Evolutionary conservation across 371 early-diverging fungal genomes (phyloP), one percentile per base, ranked within the genome.

Genomic region (Polyrhizophydium stewartii): DNA sequence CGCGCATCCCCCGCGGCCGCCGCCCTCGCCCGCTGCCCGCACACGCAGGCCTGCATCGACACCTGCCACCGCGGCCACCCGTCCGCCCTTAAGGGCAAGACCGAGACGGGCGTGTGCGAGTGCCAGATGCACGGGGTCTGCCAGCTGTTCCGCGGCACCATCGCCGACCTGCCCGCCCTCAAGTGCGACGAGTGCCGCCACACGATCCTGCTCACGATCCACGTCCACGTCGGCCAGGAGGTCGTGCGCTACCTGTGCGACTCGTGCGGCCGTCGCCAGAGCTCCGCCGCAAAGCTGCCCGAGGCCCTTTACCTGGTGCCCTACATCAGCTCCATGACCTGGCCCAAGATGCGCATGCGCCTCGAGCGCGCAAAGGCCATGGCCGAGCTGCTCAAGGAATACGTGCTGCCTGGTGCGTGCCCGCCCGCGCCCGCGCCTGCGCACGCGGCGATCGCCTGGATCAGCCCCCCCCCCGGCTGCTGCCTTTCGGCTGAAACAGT

Each of bases 261-360:
- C 33, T n/a, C 27, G 9, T 60, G 60, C 38, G 55, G 60, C 17
- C 24, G 49, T 6, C 35, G 45, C n/a, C 47, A 60, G 38, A 28
- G 21, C 21, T 10, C 49, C 10, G 21, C 56, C 10, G 37, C 41
- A 12, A 12, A 32, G 24, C 41, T 21, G 27, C 56, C 56, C 33
- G n/a, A 43, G 31, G 49, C 52, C 21, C 10, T 60, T 19, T 60
- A 51, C 27, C 32, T 60, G 24, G 35, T 60, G 38, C 60, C 60
- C 5, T 60, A 60, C 53, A 60, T 60, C 40, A 51, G 52, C 35
- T 45, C 38, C 32, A 60, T 60, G 60, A 60, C 60, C 16, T 60
- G 60, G 60, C 40, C 35, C 27, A 60, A 60, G 24, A 31, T 53
- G 17, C 30, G 51, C 22, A 2, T 60, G 60, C 16, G 60, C 16